Conservation (phyloP, 257 asterid species). For the Solanum pimpinellifolium region DNA sequence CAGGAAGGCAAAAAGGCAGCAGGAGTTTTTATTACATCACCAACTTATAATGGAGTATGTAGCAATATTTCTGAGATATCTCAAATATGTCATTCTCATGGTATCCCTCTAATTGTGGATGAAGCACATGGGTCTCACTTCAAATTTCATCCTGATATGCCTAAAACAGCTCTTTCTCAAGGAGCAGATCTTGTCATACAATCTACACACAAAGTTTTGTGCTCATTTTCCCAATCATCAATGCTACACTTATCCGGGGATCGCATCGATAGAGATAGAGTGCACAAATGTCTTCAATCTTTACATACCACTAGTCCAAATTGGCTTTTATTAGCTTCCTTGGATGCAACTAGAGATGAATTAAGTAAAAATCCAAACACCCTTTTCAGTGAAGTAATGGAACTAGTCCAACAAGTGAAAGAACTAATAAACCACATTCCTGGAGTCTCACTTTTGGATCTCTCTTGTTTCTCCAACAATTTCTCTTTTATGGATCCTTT, state of each 20-base stretch:
- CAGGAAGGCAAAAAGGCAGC: constrained; percentile 15
- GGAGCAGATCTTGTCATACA: constrained; percentile 70
- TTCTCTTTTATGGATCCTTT: constrained; percentile 51
- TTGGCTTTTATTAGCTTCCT: constrained; percentile 58
- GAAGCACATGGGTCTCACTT: constrained; percentile 48
- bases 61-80: constrained; percentile 44
- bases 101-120: constrained; percentile 58
- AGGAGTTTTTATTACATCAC: constrained; percentile 55
- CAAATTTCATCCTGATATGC: constrained; percentile 47
- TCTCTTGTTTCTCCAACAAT: constrained; percentile 12
- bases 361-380: constrained; percentile 24
- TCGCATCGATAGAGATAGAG: constrained; percentile 35
- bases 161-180: constrained; percentile 54
- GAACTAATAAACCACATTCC: constrained; percentile 21
- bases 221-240: constrained; percentile 70
- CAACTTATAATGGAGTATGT: constrained; percentile 80
- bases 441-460: constrained; percentile 32
- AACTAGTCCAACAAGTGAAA: constrained; percentile 42
- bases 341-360: constrained; percentile 72
- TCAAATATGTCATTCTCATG: constrained; percentile 37
- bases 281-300: constrained; percentile 57
- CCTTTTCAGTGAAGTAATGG: constrained; percentile 34
- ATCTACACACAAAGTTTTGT: constrained; percentile 72
- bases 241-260: constrained; percentile 63
- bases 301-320: constrained; percentile 89